Evolutionary conservation across 495 filamentous ascomycete species (phyloP), one percentile per base, ranked within the genome.

Genomic region (Parachaetomium inaequale): DNA sequence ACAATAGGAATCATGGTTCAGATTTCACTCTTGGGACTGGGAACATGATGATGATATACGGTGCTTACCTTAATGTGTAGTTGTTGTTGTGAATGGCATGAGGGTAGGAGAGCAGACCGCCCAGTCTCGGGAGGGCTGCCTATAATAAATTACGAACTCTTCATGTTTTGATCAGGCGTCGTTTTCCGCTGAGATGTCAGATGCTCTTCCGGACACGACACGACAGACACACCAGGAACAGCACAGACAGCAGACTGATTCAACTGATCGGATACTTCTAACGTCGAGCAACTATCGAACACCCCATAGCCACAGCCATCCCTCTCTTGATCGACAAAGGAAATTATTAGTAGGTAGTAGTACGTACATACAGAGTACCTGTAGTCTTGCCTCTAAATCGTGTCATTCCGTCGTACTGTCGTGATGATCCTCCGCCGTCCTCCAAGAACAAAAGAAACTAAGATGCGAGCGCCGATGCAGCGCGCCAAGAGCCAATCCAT

Each of bases 281-380:
- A 54, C 17, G 19, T 36, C 1, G 14, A 36, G 11, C 19, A 14
- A 54, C 51, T 54, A 54, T 54, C 51, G 19, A 54, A 54, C 36
- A 21, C n/a, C n/a, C 11, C 51, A 23, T 15, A 5, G 32, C 51
- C 23, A 25, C 34, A 25, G 7, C 52, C 36, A 8, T 21, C 38
- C 21, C 54, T 19, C 12, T 36, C 34, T 61, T 31, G 31, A 62
- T 63, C 61, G 38, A 63, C 61, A 58, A 63, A 63, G 55, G 61
- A 63, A 59, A 63, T 40, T 25, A 58, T 63, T 53, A 58, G 55
- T 53, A 52, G 47, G 61, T 58, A 11, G 58, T 60, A 60, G 58
- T 60, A 60, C 49, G 58, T 60, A 60, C 58, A 60, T 60, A 50
- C 46, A 61, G 43, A 32, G 46, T 63, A 63, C n/a, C n/a, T n/a